Percentiles rank a stretch among this genome's conserved stretches.
Evolutionary conservation across 129 eudicot genomes (phyloP).

Genomic region (Escallonia herrerae): DNA sequence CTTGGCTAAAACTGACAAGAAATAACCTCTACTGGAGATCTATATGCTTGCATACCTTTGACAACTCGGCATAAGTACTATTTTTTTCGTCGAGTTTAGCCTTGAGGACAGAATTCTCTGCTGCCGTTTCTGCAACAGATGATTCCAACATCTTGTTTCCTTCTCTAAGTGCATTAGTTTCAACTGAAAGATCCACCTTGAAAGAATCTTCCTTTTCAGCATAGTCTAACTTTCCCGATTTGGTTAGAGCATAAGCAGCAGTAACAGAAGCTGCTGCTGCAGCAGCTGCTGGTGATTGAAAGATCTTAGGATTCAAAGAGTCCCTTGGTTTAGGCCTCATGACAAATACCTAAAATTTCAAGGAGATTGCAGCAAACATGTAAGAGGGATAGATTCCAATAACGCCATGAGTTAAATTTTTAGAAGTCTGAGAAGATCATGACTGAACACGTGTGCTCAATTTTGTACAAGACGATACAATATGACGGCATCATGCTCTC

Average conservation of each 20-base stretch:
- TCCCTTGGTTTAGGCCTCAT: conserved; percentile 75
- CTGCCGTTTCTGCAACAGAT: conserved; percentile 40
- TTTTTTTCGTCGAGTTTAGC: conserved; percentile 63
- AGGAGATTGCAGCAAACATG: background rate
- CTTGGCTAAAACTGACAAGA: no score
- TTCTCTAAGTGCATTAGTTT: conserved; percentile 39
- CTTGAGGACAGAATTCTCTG: conserved; percentile 51
- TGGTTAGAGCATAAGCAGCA: conserved; percentile 81
- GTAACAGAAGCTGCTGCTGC: conserved; percentile 99
- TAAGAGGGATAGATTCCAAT: no score
- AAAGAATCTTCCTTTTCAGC: conserved; percentile 31
- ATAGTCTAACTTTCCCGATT: conserved; percentile 45
- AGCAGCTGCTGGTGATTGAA: conserved; percentile 93
- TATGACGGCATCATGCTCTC: no score
- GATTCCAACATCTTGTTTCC: conserved; percentile 60
- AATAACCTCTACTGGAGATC: no score
- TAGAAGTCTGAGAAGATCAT: background rate
- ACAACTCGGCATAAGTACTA: conserved; percentile 51
- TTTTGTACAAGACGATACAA: no score
- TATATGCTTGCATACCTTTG: conserved; percentile 47
- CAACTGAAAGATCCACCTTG: conserved; percentile 45
- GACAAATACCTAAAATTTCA: conserved; percentile 17
- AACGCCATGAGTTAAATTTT: background rate
- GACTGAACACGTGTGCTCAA: background rate
- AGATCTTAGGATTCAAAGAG: conserved; percentile 55